These are phyloP conservation scores for Aphanocladium album DNA, from an alignment of 2,329 filamentous ascomycete species.

Conservation along the genomic window DNA sequence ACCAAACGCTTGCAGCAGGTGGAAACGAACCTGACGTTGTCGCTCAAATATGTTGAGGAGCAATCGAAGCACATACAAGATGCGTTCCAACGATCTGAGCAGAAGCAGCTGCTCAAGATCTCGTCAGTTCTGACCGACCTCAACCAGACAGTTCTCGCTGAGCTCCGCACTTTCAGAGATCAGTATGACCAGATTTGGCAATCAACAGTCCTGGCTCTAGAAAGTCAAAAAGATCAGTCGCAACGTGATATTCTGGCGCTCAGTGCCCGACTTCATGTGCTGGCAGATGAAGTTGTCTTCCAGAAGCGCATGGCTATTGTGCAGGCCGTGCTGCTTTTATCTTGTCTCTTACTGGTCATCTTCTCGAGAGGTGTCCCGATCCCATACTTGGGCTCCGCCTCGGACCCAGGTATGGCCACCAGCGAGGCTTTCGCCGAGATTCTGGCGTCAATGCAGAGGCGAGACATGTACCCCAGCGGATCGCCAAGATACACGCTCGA, in stretches of 20 bases:
- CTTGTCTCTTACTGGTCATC: conserved; percentile 82
- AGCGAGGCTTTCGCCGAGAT: conserved; percentile 20
- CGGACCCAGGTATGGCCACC: conserved; percentile 22
- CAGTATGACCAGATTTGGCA: conserved; percentile 98
- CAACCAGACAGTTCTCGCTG: conserved; percentile 81
- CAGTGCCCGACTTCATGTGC: conserved; percentile 71
- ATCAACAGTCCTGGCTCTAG: conserved; percentile 85
- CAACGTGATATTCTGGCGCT: conserved; percentile 80
- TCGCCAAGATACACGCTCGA: neutral
- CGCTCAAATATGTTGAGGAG: conserved; percentile 92
- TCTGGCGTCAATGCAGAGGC: conserved; percentile 16
- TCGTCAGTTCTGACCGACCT: conserved; percentile 74
- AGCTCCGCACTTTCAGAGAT: conserved; percentile 70
- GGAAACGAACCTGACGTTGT: conserved; percentile 88
- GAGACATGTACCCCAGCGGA: conserved; percentile 9
- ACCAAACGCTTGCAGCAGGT: conserved; percentile 88
- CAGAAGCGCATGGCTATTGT: conserved; percentile 91
- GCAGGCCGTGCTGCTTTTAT: conserved; percentile 79
- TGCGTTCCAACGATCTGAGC: conserved; percentile 79
- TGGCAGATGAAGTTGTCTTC: conserved; percentile 87
- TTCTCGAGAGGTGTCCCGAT: conserved; percentile 57
- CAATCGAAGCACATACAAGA: conserved; percentile 88
- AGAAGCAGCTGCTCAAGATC: conserved; percentile 79
- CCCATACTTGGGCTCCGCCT: conserved; percentile 26
- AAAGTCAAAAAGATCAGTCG: conserved; percentile 80